phyloP scores from a whole-genome alignment of 257 asterid species.

The Plectranthus barbatus region DNA sequence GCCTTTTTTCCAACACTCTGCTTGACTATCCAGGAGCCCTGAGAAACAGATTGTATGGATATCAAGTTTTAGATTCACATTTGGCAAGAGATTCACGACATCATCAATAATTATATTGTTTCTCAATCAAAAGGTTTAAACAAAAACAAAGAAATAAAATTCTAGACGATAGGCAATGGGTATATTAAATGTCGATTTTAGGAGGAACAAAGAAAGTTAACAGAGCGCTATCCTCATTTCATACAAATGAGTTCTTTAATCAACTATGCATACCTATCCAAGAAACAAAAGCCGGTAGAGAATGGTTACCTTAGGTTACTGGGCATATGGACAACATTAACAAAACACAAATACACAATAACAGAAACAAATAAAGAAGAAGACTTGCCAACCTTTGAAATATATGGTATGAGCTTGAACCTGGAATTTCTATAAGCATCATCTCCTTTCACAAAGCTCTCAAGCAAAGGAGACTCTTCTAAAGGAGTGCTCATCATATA shows the following conservation, averaged over 20 bases:
- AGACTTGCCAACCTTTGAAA: constrained; percentile 57
- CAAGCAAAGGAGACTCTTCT: constrained; percentile 82
- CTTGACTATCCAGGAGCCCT: constrained; percentile 99
- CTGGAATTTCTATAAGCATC: constrained; percentile 91
- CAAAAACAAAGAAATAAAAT: background rate
- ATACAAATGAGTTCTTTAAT: background rate
- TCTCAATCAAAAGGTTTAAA: background rate
- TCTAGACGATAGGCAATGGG: background rate
- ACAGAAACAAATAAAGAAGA: constrained; percentile 1
- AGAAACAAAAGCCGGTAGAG: background rate
- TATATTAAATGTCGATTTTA: background rate
- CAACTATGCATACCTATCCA: background rate
- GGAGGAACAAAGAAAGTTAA: background rate
- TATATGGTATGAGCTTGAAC: constrained; percentile 98
- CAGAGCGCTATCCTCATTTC: background rate
- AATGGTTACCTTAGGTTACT: background rate
- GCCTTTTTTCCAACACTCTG: constrained; percentile 96
- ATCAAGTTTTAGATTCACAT: constrained; percentile 13
- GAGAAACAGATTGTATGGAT: constrained; percentile 8
- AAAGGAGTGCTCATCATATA: constrained; percentile 87
- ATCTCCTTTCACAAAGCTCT: constrained; percentile 87
- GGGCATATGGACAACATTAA: background rate
- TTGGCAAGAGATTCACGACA: background rate
- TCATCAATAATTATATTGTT: background rate
- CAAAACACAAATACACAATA: too few relatives aligned